Evolutionary conservation across 768 basidiomycete species (phyloP).

Genomic region (Hericium alpestre): DNA sequence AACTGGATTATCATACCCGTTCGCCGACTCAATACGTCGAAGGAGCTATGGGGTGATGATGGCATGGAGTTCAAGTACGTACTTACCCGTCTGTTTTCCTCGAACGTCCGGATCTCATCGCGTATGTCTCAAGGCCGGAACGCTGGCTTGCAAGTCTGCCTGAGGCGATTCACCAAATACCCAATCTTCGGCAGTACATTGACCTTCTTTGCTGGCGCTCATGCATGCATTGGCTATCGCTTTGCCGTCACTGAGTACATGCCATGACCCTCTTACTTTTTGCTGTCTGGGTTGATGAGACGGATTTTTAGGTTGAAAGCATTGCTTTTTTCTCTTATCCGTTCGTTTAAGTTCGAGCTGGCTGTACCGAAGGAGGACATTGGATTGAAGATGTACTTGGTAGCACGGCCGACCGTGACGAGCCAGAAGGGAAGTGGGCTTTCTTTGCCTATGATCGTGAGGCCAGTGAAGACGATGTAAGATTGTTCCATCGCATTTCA

Average conservation of each 20-base stretch:
- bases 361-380: conserved; percentile 4
- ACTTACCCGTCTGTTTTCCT: background rate
- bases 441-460: conserved; percentile 12
- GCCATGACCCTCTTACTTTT: background rate
- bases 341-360: conserved; percentile 17
- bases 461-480: background rate
- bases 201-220: conserved; percentile 9
- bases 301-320: conserved; percentile 13
- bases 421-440: conserved; percentile 1
- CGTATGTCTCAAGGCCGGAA: conserved; percentile 7
- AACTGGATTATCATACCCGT: conserved; percentile 9
- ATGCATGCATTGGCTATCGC: conserved; percentile 13
- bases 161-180: conserved; percentile 1
- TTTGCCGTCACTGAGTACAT: conserved; percentile 13
- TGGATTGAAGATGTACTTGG: conserved; percentile 1
- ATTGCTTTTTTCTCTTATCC: conserved; percentile 14
- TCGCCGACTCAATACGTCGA: conserved; percentile 6
- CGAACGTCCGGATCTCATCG: background rate
- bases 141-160: conserved; percentile 12
- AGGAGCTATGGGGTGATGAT: conserved; percentile 13
- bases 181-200: conserved; percentile 9
- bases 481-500: too few relatives aligned
- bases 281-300: background rate
- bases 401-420: conserved; percentile 7
- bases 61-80: conserved; percentile 17